These are phyloP conservation scores for Eimeria praecox DNA, from an alignment of 169 alveolate species.

Conservation along the genomic window DNA sequence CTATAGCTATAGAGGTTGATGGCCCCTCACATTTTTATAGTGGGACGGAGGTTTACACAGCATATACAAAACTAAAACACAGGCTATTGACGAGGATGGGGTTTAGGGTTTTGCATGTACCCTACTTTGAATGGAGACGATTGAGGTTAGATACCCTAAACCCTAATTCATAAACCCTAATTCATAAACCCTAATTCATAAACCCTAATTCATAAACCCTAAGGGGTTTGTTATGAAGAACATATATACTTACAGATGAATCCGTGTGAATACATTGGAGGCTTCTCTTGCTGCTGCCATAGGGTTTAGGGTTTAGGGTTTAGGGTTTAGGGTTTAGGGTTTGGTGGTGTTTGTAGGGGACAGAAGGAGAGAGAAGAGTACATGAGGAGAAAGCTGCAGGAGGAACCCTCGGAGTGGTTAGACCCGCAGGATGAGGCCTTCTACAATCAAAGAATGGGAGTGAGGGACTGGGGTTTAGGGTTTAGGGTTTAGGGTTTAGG, in stretches of 20 bases:
- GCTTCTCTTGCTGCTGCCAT: too few relatives aligned
- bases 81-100: slow-evolving; percentile 95
- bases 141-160: slow-evolving; percentile 82
- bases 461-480: slow-evolving; percentile 34
- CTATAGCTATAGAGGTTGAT: slow-evolving; percentile 94
- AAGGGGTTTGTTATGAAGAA: background rate
- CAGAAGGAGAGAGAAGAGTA: slow-evolving; percentile 94
- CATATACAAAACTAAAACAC: slow-evolving; percentile 94
- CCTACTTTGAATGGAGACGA: slow-evolving; percentile 92
- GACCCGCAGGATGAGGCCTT: slow-evolving; percentile 95
- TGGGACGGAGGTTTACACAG: slow-evolving; percentile 89
- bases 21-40: slow-evolving; percentile 96
- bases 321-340: slow-evolving; percentile 66
- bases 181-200: background rate
- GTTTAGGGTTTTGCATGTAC: slow-evolving; percentile 90
- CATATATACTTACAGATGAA: too few relatives aligned
- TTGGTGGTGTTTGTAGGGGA: slow-evolving; percentile 80
- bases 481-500: slow-evolving; percentile 15
- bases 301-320: slow-evolving; percentile 57
- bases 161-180: slow-evolving; percentile 38
- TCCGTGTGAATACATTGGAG: background rate
- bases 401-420: slow-evolving; percentile 95
- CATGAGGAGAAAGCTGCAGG: slow-evolving; percentile 92
- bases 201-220: background rate
- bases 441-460: slow-evolving; percentile 84